Base-by-base conservation (phyloP, 2,329 filamentous ascomycete species). In the Exophiala bonariae region DNA sequence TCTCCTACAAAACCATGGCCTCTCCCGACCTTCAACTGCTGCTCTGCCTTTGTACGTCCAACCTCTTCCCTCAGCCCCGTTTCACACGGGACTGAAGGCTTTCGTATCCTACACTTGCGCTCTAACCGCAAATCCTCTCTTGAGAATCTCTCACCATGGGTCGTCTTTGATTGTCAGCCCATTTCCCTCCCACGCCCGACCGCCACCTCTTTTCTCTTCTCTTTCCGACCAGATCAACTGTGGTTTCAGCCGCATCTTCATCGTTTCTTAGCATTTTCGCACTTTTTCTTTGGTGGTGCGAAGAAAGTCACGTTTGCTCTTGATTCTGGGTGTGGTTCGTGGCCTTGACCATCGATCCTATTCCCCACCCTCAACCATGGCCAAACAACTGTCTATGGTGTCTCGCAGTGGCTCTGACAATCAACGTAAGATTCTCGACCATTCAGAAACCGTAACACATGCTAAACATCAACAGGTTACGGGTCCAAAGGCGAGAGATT, bases 401-500 rank as follows among this genome's bases (percentile, higher is more conserved):
- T 67, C 73, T 56, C 71, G 73, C 22, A 68, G 66, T 48, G 73
- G 73, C 42, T 66, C 69, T 52, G 71, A 67, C 60, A 76, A 76
- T 60, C 73, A 76, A 66, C 70, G 73, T 75, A 61, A 68, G 72
- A 72, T 39, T 40, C 17, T 28, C 46, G 30, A 9, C 18, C 37
- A 23, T 20, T 37, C 22, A 44, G 16, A 19, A 5, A 18, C 18
- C 22, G 23, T 20, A 11, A 11, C 36, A 17, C n/a, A 41, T 16
- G 39, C 50, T 57, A 14, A 57, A 17, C 26, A 35, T 14, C 30
- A 23, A 23, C 59, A 97, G 93, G 91, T 64, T 99, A 97, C 73
- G 91, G 89, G 64, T 74, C 87, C 50, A 87, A 89, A 68, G 92
- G 92, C 73, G 92, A 97, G 73, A 86, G 93, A 58, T 84, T 97